A percentile compares a stretch with the other conserved stretches of the same genome.
phyloP scores from a whole-genome alignment of 2,329 filamentous ascomycete species.

The Aspergillus bombycis region DNA sequence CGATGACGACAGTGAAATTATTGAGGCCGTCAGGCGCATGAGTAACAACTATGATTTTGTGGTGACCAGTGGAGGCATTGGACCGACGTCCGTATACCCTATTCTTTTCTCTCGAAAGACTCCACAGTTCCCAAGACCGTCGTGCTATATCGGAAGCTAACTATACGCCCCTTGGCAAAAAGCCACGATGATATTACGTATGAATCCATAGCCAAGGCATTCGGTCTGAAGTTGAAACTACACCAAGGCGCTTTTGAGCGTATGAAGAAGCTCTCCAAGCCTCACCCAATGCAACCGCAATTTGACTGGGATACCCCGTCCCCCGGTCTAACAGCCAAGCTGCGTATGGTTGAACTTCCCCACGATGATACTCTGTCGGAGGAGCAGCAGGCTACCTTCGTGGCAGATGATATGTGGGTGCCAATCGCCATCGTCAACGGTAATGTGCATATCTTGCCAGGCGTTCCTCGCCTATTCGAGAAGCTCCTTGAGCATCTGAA shows the following conservation, averaged over 20 bases:
- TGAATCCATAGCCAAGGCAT: conserved; percentile 88
- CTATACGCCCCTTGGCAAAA: conserved; percentile 11
- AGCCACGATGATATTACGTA: conserved; percentile 99
- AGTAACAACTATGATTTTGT: conserved; percentile 90
- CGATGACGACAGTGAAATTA: conserved; percentile 87
- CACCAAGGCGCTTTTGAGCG: conserved; percentile 76
- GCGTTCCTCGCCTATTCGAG: conserved; percentile 84
- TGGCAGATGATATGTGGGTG: conserved; percentile 83
- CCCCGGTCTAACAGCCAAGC: conserved; percentile 74
- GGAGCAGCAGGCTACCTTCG: conserved; percentile 76
- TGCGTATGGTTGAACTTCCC: conserved; percentile 89
- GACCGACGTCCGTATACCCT: conserved; percentile 72
- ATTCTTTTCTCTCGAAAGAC: background rate
- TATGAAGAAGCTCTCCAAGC: conserved; percentile 81
- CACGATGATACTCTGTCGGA: conserved; percentile 68
- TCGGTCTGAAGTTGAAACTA: conserved; percentile 73
- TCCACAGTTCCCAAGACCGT: background rate
- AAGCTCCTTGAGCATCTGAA: conserved; percentile 76
- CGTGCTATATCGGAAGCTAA: conserved; percentile 8
- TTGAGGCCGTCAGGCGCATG: conserved; percentile 86
- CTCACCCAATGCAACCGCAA: conserved; percentile 70
- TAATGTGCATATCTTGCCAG: conserved; percentile 90
- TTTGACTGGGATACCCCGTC: conserved; percentile 87
- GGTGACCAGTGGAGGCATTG: conserved; percentile 92
- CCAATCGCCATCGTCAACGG: conserved; percentile 86